Conservation (phyloP, 768 basidiomycete genomes). For the Omphalotus guepiniiformis region DNA sequence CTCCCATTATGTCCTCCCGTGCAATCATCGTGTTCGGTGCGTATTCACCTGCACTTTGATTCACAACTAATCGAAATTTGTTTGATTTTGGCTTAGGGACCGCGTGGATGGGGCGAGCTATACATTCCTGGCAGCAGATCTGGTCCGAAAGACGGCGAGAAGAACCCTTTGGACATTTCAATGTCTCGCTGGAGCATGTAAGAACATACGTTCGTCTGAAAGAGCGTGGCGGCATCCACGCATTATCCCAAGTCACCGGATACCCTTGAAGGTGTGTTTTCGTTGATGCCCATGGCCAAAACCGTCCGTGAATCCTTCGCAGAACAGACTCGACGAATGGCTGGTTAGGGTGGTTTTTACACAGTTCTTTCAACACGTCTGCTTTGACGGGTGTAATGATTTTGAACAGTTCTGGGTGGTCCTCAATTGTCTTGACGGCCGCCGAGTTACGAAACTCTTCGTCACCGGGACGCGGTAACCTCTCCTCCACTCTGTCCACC, state of each 20-base stretch:
- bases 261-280: not conserved
- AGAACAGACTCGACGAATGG: constrained; percentile 23
- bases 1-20: constrained; percentile 6
- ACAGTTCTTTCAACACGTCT: no score
- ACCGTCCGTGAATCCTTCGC: constrained; percentile 20
- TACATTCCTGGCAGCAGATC: no score
- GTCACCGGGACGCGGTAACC: no score
- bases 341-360: constrained; percentile 29
- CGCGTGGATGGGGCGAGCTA: constrained; percentile 18
- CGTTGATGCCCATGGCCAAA: constrained; percentile 27
- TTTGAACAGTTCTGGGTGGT: no score
- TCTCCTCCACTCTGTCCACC: no score
- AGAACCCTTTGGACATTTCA: constrained; percentile 15
- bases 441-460: no score
- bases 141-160: constrained; percentile 25
- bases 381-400: no score
- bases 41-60: constrained; percentile 25
- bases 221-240: not conserved
- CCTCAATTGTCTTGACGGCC: no score
- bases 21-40: constrained; percentile 24
- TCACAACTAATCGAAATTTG: constrained; percentile 24
- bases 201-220: constrained; percentile 10
- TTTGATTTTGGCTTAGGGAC: constrained; percentile 25
- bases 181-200: constrained; percentile 13
- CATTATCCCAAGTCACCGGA: constrained; percentile 12